phyloP scores from a whole-genome alignment of 148 eudicot species.

The Chenopodium formosanum region DNA sequence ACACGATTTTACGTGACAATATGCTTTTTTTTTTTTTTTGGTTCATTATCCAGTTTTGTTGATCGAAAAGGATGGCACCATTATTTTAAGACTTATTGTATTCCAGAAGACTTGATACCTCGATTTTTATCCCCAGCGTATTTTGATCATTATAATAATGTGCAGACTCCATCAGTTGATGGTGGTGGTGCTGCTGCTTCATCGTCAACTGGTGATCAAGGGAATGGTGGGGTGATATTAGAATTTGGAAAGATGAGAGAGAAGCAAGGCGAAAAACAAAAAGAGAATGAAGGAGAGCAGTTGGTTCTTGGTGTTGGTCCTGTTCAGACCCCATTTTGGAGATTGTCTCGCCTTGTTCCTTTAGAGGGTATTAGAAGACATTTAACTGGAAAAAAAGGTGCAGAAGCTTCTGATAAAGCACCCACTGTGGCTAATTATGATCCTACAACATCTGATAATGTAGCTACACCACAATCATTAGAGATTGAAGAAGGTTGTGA shows the following conservation, averaged over 20 bases:
- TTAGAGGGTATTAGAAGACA: slow-evolving; percentile 72
- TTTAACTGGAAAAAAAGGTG: slow-evolving; percentile 51
- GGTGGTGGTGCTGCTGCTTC: slow-evolving; percentile 30
- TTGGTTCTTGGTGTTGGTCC: slow-evolving; percentile 95
- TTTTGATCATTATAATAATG: slow-evolving; percentile 94
- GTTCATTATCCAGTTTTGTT: slow-evolving; percentile 61
- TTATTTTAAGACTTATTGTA: slow-evolving; percentile 90
- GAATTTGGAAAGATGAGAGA: slow-evolving; percentile 50
- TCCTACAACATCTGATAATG: slow-evolving; percentile 43
- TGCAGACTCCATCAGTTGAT: slow-evolving; percentile 42
- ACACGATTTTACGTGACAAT: slow-evolving; percentile 7
- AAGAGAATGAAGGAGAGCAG: slow-evolving; percentile 68
- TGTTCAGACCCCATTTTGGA: slow-evolving; percentile 88
- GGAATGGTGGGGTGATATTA: slow-evolving; percentile 37
- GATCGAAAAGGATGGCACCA: slow-evolving; percentile 93
- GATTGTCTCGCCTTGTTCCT: slow-evolving; percentile 91
- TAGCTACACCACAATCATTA: slow-evolving; percentile 61
- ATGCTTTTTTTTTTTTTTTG: not conserved
- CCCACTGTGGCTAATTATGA: slow-evolving; percentile 42
- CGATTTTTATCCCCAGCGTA: slow-evolving; percentile 95
- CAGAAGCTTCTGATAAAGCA: slow-evolving; percentile 38
- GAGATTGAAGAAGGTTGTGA: slow-evolving; percentile 93
- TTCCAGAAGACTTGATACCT: slow-evolving; percentile 96
- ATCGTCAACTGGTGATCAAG: slow-evolving; percentile 31
- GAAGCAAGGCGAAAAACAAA: slow-evolving; percentile 38